Base-by-base conservation (phyloP, 169 alveolate genomes). In the Eimeria sp. region DNA sequence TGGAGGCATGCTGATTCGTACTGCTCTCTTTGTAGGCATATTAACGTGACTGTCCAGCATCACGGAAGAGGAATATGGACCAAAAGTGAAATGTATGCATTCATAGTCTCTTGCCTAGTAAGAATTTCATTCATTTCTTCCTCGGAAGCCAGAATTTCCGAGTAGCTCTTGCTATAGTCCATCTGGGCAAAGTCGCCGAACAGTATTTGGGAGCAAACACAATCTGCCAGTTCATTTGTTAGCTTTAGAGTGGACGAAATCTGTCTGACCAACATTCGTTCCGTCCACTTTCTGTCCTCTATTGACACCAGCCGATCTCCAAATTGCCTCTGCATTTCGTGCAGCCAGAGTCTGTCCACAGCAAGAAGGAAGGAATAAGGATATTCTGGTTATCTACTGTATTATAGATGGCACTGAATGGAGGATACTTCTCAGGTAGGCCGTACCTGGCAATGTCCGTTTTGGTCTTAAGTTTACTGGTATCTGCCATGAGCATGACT, bases 271-370 rank as follows among this genome's bases (percentile, higher is more conserved):
- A 87, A 54, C 72, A 87, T 43, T 30, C 83, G 34, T 45, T 87
- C 94, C 20, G 94, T 87, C 98, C 98, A 97, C 61, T 97, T 75
- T 83, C 99, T 97, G 97, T 99, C 99, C 65, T 97, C 98, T 75
- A 98, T 99, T 96, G 98, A 98, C 45, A 98, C 97, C n/a, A 99
- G 97, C 40, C 99, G 97, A 95, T 99, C 99, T 13, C 99, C 99
- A 78, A 98, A 98, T 20, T 98, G 99, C 90, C 99, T 97, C 82
- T 98, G 96, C 95, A 97, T 97, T 97, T 99, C 99, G 96, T 99
- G 99, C 67, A 98, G 98, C 99, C 99, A 99, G n/a, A 99, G 97
- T 75, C 99, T 97, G 54, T 98, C 96, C 49, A 97, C 95, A 7
- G 97, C 65, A 58, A 87, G 11, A 57, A 3, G 16, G 18, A 14